Evolutionary conservation across 352 stramenopile species (phyloP).

Genomic region (Phytopythium delawarense): DNA sequence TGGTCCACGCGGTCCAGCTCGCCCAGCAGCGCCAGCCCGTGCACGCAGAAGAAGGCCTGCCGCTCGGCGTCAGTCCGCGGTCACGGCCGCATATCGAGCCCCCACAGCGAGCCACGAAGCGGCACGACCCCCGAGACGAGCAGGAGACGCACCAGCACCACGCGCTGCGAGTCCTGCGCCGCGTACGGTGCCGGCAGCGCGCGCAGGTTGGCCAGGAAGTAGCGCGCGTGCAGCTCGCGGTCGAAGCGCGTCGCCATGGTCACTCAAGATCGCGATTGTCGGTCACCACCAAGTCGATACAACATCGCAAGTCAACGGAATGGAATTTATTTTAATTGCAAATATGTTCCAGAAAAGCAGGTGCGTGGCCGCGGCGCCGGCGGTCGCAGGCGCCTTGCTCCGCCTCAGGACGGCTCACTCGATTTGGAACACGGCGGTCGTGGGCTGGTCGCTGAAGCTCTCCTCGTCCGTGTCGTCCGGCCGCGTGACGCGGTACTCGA

Average conservation of each 20-base stretch:
- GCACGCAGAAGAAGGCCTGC: conserved; percentile 82
- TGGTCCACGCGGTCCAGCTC: conserved; percentile 72
- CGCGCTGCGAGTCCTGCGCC: conserved; percentile 75
- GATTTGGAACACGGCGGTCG: conserved; percentile 78
- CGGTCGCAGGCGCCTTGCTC: neutral
- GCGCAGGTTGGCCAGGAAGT: conserved; percentile 79
- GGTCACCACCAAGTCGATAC: too few relatives aligned
- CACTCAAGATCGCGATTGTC: conserved; percentile 5
- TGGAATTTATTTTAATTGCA: conserved; percentile 26
- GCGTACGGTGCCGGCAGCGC: conserved; percentile 67
- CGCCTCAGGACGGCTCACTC: conserved; percentile 41
- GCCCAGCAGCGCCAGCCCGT: conserved; percentile 75
- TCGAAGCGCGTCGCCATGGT: conserved; percentile 37
- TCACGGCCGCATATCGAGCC: neutral
- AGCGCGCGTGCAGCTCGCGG: conserved; percentile 69
- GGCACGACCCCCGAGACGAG: too few relatives aligned
- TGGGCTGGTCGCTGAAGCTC: conserved; percentile 36
- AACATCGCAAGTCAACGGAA: conserved; percentile 9
- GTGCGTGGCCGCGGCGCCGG: neutral
- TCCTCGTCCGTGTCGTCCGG: conserved; percentile 47
- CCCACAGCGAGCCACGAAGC: neutral
- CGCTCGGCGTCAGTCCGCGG: too few relatives aligned
- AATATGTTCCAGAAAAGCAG: neutral
- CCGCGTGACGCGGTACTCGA: conserved; percentile 68
- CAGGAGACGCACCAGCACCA: conserved; percentile 53